A percentile compares a stretch with the other conserved stretches of the same genome.
Conservation (phyloP, 192 early-diverging fungal genomes). For the Coemansia sp. region DNA sequence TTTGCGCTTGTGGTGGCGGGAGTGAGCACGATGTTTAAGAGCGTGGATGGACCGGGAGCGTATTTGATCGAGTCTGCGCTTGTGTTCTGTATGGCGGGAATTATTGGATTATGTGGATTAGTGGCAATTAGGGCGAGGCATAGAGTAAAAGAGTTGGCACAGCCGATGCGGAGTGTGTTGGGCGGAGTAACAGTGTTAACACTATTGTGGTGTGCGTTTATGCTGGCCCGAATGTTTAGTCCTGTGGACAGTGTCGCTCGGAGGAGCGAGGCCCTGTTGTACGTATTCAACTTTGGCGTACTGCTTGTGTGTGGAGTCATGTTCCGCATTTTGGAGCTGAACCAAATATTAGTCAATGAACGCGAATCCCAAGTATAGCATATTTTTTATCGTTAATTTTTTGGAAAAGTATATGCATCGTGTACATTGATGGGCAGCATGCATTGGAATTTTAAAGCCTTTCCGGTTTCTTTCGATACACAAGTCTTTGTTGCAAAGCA, state of each 20-base stretch:
- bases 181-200: not conserved
- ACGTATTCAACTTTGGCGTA: constrained; percentile 9
- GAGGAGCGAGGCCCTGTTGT: constrained; percentile 19
- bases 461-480: too few species aligned
- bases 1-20: not conserved
- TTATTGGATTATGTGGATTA: not conserved
- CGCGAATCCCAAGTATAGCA: too few species aligned
- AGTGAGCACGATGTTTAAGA: not conserved
- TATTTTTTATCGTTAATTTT: too few species aligned
- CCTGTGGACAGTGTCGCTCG: constrained; percentile 9
- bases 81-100: not conserved
- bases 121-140: not conserved
- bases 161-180: not conserved
- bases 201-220: constrained; percentile 23
- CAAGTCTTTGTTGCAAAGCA: too few species aligned
- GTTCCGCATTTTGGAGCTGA: not conserved
- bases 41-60: not conserved
- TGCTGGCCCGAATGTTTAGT: constrained; percentile 22
- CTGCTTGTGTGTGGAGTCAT: not conserved
- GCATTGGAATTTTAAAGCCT: too few species aligned
- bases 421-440: too few species aligned
- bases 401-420: too few species aligned
- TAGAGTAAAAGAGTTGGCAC: not conserved
- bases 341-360: too few species aligned
- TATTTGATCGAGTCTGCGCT: constrained; percentile 4